These are phyloP conservation scores for Simplicillium sp. DNA, from an alignment of 2,329 filamentous ascomycete genomes.

Conservation along the genomic window DNA sequence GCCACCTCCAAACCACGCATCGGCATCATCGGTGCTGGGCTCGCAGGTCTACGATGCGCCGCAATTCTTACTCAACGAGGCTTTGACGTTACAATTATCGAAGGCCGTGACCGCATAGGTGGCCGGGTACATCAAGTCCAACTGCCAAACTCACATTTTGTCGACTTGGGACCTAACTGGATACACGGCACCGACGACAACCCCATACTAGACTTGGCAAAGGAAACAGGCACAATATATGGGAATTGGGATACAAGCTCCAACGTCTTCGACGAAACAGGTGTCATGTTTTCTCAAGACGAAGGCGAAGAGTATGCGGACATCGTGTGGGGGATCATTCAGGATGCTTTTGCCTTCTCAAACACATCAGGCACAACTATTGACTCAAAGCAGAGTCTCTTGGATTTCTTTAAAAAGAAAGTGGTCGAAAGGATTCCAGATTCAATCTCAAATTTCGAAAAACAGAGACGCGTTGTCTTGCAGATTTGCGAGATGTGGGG, in stretches of 20 bases:
- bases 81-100: constrained; percentile 58
- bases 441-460: constrained; percentile 26
- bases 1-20: constrained; percentile 37
- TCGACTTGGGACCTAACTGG: constrained; percentile 69
- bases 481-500: constrained; percentile 59
- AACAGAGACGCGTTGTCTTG: constrained; percentile 32
- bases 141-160: constrained; percentile 35
- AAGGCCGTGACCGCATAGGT: constrained; percentile 58
- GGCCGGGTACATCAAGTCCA: constrained; percentile 49
- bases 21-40: constrained; percentile 60
- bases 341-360: constrained; percentile 57
- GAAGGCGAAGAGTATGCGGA: constrained; percentile 38
- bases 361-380: constrained; percentile 45
- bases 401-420: constrained; percentile 42
- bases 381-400: constrained; percentile 34
- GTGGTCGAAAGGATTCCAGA: constrained; percentile 36
- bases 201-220: constrained; percentile 58
- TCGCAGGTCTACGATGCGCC: constrained; percentile 62
- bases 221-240: constrained; percentile 43
- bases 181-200: constrained; percentile 67
- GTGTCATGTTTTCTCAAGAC: constrained; percentile 34
- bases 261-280: constrained; percentile 47
- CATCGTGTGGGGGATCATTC: constrained; percentile 59
- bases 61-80: constrained; percentile 56
- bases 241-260: constrained; percentile 41